Percentiles rank a stretch among this genome's conserved stretches.
Evolutionary conservation across 1,139 yeast genomes (phyloP).

Genomic region (Debaryomyces psychrophilus): DNA sequence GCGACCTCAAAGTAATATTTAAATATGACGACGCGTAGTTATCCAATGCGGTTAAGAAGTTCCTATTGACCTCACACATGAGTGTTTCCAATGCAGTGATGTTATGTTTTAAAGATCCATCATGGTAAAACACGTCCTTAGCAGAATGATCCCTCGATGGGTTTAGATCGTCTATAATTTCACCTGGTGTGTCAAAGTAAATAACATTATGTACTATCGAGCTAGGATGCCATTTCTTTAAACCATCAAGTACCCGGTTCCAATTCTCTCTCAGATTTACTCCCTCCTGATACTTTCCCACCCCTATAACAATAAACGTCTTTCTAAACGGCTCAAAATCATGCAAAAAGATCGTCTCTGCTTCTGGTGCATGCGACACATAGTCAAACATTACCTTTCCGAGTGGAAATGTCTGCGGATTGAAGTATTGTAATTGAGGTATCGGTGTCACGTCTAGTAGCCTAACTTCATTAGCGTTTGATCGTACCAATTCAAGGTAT

Average conservation of each 20-base stretch:
- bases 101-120: conserved; percentile 22
- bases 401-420: conserved; percentile 82
- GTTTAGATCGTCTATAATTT: conserved; percentile 16
- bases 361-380: conserved; percentile 50
- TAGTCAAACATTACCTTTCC: conserved; percentile 72
- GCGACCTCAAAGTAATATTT: conserved; percentile 73
- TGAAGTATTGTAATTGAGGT: conserved; percentile 58
- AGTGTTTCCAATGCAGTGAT: conserved; percentile 63
- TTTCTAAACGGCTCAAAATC: conserved; percentile 91
- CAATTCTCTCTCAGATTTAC: conserved; percentile 10
- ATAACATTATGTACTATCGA: conserved; percentile 67
- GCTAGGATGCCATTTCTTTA: conserved; percentile 48
- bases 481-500: conserved; percentile 48
- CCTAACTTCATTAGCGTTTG: conserved; percentile 61
- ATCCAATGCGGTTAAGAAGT: conserved; percentile 65
- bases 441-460: conserved; percentile 75
- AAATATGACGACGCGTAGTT: conserved; percentile 69
- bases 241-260: conserved; percentile 11
- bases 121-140: conserved; percentile 30
- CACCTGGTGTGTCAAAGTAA: conserved; percentile 56
- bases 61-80: conserved; percentile 70
- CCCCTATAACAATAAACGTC: conserved; percentile 67
- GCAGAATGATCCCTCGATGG: conserved; percentile 26
- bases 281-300: conserved; percentile 48
- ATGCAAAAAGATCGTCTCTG: conserved; percentile 65